phyloP scores from a whole-genome alignment of 2,329 filamentous ascomycete species.

The Geosmithia flava region DNA sequence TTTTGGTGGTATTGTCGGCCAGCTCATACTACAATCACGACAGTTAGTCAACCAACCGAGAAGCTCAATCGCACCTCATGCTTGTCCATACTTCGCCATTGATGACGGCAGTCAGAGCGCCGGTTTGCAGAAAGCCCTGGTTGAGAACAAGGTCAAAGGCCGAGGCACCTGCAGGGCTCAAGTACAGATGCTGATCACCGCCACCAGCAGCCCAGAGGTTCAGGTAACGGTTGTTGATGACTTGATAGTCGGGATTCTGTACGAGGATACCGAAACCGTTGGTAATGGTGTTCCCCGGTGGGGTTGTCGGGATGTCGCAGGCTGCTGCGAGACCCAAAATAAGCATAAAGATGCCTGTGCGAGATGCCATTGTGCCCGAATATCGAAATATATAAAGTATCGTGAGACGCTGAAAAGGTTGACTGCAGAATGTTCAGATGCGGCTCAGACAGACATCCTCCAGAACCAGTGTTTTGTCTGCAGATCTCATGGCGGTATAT shows the following conservation, averaged over 20 bases:
- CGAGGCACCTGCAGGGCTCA: slow-evolving; percentile 21
- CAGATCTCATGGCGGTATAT: too few relatives aligned
- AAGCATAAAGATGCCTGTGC: background rate
- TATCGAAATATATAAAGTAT: too few relatives aligned
- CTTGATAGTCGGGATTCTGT: slow-evolving; percentile 20
- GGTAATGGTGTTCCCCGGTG: slow-evolving; percentile 18
- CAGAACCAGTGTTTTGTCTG: too few relatives aligned
- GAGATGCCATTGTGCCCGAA: too few relatives aligned
- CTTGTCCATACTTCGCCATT: slow-evolving; percentile 28
- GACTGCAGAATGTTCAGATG: too few relatives aligned
- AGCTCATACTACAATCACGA: slow-evolving; percentile 5
- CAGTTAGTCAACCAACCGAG: too few relatives aligned
- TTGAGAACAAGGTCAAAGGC: slow-evolving; percentile 23
- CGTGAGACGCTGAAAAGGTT: too few relatives aligned
- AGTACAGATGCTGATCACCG: slow-evolving; percentile 26
- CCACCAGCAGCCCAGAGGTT: slow-evolving; percentile 22
- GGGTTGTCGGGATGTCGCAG: slow-evolving; percentile 15
- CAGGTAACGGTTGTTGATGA: slow-evolving; percentile 22
- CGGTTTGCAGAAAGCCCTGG: slow-evolving; percentile 18
- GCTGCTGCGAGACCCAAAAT: slow-evolving; percentile 6
- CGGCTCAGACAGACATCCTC: too few relatives aligned
- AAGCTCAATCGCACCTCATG: too few relatives aligned
- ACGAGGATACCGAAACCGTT: slow-evolving; percentile 21
- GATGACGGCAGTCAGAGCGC: slow-evolving; percentile 23
- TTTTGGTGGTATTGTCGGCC: slow-evolving; percentile 30